Conservation (phyloP, 345 rosid genomes). For the Aethionema arabicum region DNA sequence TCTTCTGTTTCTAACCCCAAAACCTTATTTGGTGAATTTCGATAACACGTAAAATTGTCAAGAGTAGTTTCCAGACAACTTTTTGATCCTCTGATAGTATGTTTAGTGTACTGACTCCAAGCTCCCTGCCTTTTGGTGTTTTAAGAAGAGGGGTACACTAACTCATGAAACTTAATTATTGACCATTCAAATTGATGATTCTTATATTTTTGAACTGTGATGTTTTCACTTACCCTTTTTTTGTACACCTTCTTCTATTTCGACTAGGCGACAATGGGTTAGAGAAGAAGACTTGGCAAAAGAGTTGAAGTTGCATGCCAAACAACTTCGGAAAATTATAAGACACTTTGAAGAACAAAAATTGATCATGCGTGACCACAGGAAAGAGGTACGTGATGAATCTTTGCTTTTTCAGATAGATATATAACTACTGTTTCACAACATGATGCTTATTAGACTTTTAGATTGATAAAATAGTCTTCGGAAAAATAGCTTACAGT, state of each 20-base stretch:
- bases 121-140: conserved; percentile 3
- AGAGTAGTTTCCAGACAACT: conserved; percentile 5
- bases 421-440: background rate
- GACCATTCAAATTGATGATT: background rate
- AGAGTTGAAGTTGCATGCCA: conserved; percentile 72
- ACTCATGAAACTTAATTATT: conserved; percentile 19
- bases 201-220: conserved; percentile 2
- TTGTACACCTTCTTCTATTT: conserved; percentile 7
- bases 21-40: background rate
- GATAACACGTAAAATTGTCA: background rate
- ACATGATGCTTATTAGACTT: background rate
- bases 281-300: conserved; percentile 96
- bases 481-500: background rate
- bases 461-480: background rate
- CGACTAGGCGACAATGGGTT: conserved; percentile 79
- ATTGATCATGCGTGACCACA: conserved; percentile 65
- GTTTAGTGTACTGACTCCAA: background rate
- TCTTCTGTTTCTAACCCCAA: conserved; percentile 4
- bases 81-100: background rate
- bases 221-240: conserved; percentile 1
- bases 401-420: conserved; percentile 10
- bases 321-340: conserved; percentile 74
- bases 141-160: background rate
- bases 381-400: conserved; percentile 68
- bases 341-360: conserved; percentile 79